phyloP scores from a whole-genome alignment of 2,329 filamentous ascomycete genomes.

The Cordyceps sp. region DNA sequence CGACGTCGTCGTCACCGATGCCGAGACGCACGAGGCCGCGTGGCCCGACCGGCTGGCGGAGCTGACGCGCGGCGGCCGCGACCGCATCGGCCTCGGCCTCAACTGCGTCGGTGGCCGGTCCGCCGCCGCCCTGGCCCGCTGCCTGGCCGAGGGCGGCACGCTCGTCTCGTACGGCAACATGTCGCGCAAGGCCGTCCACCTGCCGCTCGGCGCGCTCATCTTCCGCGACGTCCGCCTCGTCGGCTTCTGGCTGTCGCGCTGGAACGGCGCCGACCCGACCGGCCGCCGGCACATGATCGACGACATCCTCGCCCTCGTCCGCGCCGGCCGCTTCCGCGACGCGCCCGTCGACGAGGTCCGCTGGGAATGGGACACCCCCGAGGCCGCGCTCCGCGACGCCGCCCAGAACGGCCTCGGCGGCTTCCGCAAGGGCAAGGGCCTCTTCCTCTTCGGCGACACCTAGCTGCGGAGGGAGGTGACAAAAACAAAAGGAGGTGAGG shows the following conservation, averaged over 20 bases:
- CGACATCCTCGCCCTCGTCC: slow-evolving; percentile 63
- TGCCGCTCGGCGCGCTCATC: slow-evolving; percentile 76
- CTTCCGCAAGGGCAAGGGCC: slow-evolving; percentile 73
- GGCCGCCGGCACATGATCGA: slow-evolving; percentile 69
- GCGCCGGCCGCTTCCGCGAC: slow-evolving; percentile 64
- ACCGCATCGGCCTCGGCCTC: slow-evolving; percentile 59
- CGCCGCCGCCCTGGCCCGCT: slow-evolving; percentile 62
- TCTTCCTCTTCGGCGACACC: slow-evolving; percentile 64
- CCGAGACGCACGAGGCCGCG: slow-evolving; percentile 35
- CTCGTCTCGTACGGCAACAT: slow-evolving; percentile 94
- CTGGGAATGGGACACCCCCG: slow-evolving; percentile 72
- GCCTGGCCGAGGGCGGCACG: slow-evolving; percentile 49
- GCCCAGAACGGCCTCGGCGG: slow-evolving; percentile 74
- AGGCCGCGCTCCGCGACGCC: slow-evolving; percentile 49
- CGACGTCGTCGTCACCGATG: slow-evolving; percentile 38
- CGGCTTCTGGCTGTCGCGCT: slow-evolving; percentile 89
- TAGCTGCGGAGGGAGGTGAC: too few relatives aligned
- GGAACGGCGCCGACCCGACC: slow-evolving; percentile 59
- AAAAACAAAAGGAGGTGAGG: too few relatives aligned
- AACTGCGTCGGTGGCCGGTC: slow-evolving; percentile 91
- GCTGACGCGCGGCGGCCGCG: slow-evolving; percentile 54
- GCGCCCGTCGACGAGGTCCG: slow-evolving; percentile 65
- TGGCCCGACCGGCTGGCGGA: slow-evolving; percentile 45
- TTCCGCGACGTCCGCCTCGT: slow-evolving; percentile 83
- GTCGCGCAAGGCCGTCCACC: slow-evolving; percentile 67